Evolutionary conservation across 2,329 filamentous ascomycete genomes (phyloP).

Genomic region (Aspergillus tanneri): DNA sequence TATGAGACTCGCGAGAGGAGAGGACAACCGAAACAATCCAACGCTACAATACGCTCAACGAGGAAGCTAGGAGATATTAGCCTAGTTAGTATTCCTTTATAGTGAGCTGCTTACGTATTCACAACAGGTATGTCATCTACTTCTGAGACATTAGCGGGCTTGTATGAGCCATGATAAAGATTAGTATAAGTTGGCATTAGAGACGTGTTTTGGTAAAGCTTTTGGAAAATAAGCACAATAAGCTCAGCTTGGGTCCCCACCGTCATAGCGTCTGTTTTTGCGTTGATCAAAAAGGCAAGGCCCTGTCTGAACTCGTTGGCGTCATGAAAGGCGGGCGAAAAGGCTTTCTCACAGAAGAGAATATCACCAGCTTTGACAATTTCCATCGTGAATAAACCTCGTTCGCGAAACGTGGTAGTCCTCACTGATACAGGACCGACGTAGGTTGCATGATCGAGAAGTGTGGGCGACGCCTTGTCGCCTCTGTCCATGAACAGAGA

Average conservation of each 20-base stretch:
- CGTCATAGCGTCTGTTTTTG: slow-evolving; percentile 28
- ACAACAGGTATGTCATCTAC: slow-evolving; percentile 45
- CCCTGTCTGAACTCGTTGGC: slow-evolving; percentile 2
- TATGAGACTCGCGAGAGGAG: slow-evolving; percentile 24
- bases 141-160: slow-evolving; percentile 21
- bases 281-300: slow-evolving; percentile 41
- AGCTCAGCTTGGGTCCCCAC: slow-evolving; percentile 46
- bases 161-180: slow-evolving; percentile 46
- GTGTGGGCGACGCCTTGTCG: slow-evolving; percentile 36
- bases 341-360: slow-evolving; percentile 58
- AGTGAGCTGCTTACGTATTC: slow-evolving; percentile 44
- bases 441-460: slow-evolving; percentile 52
- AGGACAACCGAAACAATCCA: slow-evolving; percentile 49
- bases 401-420: slow-evolving; percentile 43
- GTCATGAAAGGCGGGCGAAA: slow-evolving; percentile 38
- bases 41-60: slow-evolving; percentile 41
- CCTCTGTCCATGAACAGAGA: too few species aligned
- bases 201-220: slow-evolving; percentile 46
- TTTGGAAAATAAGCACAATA: slow-evolving; percentile 45
- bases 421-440: slow-evolving; percentile 44
- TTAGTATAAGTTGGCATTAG: slow-evolving; percentile 33
- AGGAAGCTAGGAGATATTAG: slow-evolving; percentile 43
- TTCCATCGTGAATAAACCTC: slow-evolving; percentile 53
- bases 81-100: neutral
- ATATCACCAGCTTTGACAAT: slow-evolving; percentile 52